A percentile compares a stretch with the other conserved stretches of the same genome.
Evolutionary conservation across 1,284 basidiomycete genomes (phyloP).

Genomic region (Cronartium ribicola): DNA sequence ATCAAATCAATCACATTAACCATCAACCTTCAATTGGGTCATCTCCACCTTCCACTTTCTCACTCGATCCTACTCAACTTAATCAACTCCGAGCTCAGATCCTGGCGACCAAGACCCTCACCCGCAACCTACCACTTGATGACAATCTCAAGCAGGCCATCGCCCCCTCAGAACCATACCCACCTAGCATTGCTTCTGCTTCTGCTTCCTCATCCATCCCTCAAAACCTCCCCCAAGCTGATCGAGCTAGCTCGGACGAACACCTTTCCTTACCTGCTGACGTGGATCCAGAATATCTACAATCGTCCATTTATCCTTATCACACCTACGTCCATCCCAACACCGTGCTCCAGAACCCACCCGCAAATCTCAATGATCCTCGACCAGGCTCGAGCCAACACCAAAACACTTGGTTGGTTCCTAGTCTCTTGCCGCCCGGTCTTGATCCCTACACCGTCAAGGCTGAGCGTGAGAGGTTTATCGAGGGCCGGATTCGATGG

Average conservation of each 20-base stretch:
- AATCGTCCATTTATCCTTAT: slow-evolving; percentile 11
- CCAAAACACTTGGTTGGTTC: slow-evolving; percentile 61
- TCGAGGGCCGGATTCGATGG: slow-evolving; percentile 83
- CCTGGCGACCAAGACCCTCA: slow-evolving; percentile 23
- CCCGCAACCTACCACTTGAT: slow-evolving; percentile 20
- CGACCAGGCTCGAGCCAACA: slow-evolving; percentile 22
- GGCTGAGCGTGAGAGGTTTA: slow-evolving; percentile 83
- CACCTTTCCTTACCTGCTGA: background rate
- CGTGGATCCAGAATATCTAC: background rate
- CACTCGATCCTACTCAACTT: slow-evolving; percentile 23
- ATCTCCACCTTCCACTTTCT: background rate
- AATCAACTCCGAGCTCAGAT: slow-evolving; percentile 31
- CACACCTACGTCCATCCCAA: slow-evolving; percentile 27
- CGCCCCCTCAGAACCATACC: background rate
- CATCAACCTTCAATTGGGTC: background rate
- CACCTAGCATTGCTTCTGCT: background rate
- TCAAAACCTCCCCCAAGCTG: background rate
- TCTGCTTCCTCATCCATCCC: background rate
- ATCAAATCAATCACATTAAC: background rate
- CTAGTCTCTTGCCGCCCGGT: slow-evolving; percentile 84
- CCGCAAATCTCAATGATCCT: background rate
- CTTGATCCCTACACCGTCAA: slow-evolving; percentile 86
- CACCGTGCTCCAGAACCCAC: slow-evolving; percentile 3
- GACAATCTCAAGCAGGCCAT: slow-evolving; percentile 4
- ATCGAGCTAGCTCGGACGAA: background rate